phyloP scores from a whole-genome alignment of 345 rosid species.

The Moringa oleifera region DNA sequence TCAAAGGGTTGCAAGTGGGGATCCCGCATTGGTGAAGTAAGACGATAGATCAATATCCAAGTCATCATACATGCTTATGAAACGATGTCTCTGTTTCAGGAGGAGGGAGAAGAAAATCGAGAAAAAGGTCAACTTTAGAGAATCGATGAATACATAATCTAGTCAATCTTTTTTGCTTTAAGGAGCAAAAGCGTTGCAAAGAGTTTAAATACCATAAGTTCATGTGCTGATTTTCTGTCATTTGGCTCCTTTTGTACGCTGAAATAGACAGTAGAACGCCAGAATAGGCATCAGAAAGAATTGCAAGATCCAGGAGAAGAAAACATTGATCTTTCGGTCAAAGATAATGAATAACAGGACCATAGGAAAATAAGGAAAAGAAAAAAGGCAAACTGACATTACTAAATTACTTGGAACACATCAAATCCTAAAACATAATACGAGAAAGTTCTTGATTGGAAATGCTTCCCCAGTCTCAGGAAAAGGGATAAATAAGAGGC shows the following conservation, averaged over 20 bases:
- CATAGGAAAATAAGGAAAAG: background rate
- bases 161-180: no score
- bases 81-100: slow-evolving; percentile 60
- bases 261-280: slow-evolving; percentile 22
- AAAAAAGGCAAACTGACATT: background rate
- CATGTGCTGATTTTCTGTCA: slow-evolving; percentile 55
- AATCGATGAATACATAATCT: background rate
- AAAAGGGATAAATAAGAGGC: background rate
- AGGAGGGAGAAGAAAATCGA: background rate
- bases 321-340: background rate
- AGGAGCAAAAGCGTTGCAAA: background rate
- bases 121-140: background rate
- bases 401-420: background rate
- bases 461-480: background rate
- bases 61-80: slow-evolving; percentile 62
- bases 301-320: background rate
- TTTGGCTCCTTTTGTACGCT: slow-evolving; percentile 74
- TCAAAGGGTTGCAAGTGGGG: slow-evolving; percentile 84
- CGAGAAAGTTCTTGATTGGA: background rate
- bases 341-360: background rate
- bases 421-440: background rate
- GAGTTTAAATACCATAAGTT: slow-evolving; percentile 42
- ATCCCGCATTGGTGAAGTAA: slow-evolving; percentile 83
- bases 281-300: slow-evolving; percentile 10
- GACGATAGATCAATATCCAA: slow-evolving; percentile 58